Percentiles rank a stretch among this genome's conserved stretches.
Evolutionary conservation across 352 stramenopile species (phyloP).

Genomic region (Globisporangium nodosum): DNA sequence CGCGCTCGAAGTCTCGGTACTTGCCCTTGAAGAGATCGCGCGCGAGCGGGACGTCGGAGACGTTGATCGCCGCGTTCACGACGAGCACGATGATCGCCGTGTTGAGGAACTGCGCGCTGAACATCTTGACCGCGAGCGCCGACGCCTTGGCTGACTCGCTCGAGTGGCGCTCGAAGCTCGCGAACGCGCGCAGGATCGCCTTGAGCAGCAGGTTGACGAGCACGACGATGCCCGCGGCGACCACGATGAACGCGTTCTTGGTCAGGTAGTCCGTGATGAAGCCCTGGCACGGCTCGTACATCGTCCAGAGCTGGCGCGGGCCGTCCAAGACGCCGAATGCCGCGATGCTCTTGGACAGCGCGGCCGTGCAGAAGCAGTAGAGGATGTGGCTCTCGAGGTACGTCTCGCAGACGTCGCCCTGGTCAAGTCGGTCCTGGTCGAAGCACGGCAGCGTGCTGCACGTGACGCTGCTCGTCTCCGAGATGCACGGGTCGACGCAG

Average conservation of each 20-base stretch:
- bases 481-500: slow-evolving; percentile 56
- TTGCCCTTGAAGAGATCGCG: slow-evolving; percentile 70
- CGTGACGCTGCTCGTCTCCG: slow-evolving; percentile 35
- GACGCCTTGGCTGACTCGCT: slow-evolving; percentile 78
- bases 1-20: slow-evolving; percentile 76
- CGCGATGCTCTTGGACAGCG: slow-evolving; percentile 39
- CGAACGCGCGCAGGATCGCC: slow-evolving; percentile 56
- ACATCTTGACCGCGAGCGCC: slow-evolving; percentile 74
- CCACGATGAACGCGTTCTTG: slow-evolving; percentile 64
- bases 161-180: slow-evolving; percentile 67
- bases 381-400: slow-evolving; percentile 59
- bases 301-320: slow-evolving; percentile 44
- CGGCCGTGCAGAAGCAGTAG: slow-evolving; percentile 66
- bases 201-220: slow-evolving; percentile 77
- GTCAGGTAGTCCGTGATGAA: slow-evolving; percentile 67
- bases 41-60: slow-evolving; percentile 38
- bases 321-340: slow-evolving; percentile 46
- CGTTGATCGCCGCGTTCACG: slow-evolving; percentile 41
- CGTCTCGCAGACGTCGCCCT: slow-evolving; percentile 40
- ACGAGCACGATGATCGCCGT: slow-evolving; percentile 66
- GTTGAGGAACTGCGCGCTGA: slow-evolving; percentile 77
- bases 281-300: slow-evolving; percentile 42
- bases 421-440: slow-evolving; percentile 26
- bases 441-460: slow-evolving; percentile 73
- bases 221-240: slow-evolving; percentile 62